Base-by-base conservation (phyloP, 805 yeast genomes). In the Vanderwaltozyma yarrowii region DNA sequence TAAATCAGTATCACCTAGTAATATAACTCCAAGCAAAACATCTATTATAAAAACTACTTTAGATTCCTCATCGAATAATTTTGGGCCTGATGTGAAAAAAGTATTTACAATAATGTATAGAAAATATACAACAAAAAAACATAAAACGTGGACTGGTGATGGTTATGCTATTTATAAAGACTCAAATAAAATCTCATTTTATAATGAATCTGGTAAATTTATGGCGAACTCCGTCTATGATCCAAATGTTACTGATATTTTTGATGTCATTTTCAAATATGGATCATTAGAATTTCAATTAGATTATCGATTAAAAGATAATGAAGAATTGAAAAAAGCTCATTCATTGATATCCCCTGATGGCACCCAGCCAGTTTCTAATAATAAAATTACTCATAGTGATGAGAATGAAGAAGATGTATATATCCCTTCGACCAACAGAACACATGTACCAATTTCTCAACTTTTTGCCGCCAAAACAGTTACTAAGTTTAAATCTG, bases 71-170 rank as follows among this genome's bases (percentile, higher is more conserved):
- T 21, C 23, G 16, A 18, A 7, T 16, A 17, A 5, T 17, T 17
- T n/a, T 14, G 25, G n/a, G 13, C n/a, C 11, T 3, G 30, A 27
- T 17, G 13, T 30, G 2, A 15, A 27, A 24, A 17, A 21, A 2
- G 6, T 36, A 8, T 36, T 24, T 30, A 26, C 34, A 14, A 25
- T 29, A 5, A 28, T 36, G 11, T 82, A 80, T 71, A 65, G 98
- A 25, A 86, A 85, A 56, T 67, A 69, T 30, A 66, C 89, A 0
- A 67, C 63, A 24, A 85, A 82, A 60, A 86, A 89, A 66, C 77
- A 87, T 57, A 88, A 88, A 55, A 78, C 86, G 0, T 92, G 98
- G 98, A 94, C 85, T 39, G 95, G 94, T 2, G 97, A 92, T 61
- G 97, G 95, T 0, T 59, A 62, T 25, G 62, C 80, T 13, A 48